These are phyloP conservation scores for Suhomyces yuchorum DNA, from an alignment of 1,139 yeast genomes.

Conservation along the genomic window DNA sequence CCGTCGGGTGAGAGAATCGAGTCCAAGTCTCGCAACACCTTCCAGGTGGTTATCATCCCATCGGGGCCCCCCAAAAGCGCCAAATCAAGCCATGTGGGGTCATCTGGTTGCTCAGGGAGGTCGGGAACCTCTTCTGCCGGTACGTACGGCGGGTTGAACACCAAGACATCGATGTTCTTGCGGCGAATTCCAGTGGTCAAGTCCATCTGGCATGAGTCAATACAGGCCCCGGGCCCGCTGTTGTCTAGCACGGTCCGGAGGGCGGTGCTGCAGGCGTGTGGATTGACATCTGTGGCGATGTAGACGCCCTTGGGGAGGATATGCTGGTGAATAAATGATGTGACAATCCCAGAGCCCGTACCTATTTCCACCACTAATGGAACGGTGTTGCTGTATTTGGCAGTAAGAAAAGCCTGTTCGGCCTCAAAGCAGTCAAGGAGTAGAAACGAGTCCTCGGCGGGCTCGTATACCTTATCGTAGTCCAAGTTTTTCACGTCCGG, in stretches of 20 bases:
- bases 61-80: conserved; percentile 87
- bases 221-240: conserved; percentile 17
- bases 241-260: conserved; percentile 54
- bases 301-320: conserved; percentile 53
- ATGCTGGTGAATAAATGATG: conserved; percentile 65
- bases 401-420: conserved; percentile 41
- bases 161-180: conserved; percentile 60
- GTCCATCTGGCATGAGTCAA: conserved; percentile 64
- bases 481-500: conserved; percentile 37
- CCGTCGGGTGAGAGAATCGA: conserved; percentile 55
- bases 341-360: conserved; percentile 85
- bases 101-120: conserved; percentile 54
- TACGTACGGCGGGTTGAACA: conserved; percentile 96
- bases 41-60: conserved; percentile 84
- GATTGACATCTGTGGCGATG: conserved; percentile 77
- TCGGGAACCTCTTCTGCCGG: conserved; percentile 70
- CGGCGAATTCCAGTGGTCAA: conserved; percentile 53
- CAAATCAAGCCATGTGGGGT: conserved; percentile 75
- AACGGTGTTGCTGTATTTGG: conserved; percentile 27
- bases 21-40: conserved; percentile 56
- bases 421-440: conserved; percentile 77
- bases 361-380: conserved; percentile 86
- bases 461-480: conserved; percentile 72
- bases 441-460: conserved; percentile 88
- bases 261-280: conserved; percentile 68